phyloP scores from a whole-genome alignment of 2,329 filamentous ascomycete species.

The Penicillium sp. region DNA sequence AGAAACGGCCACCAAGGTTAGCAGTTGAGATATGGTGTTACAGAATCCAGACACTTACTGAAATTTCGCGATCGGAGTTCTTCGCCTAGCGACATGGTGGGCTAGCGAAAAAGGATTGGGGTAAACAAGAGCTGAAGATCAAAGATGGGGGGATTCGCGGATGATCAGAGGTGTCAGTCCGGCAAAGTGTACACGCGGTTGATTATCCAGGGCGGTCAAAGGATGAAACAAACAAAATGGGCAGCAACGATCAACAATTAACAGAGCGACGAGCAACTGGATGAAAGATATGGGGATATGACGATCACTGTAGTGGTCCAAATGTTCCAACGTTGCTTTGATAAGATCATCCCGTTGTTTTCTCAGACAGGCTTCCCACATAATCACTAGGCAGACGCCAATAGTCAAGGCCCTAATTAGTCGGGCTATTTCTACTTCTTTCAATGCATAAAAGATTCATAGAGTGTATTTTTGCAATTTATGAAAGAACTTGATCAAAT shows the following conservation, averaged over 20 bases:
- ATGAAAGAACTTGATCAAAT: neutral
- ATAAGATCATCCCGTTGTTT: neutral
- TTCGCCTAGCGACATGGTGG: conserved; percentile 57
- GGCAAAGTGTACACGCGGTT: conserved; percentile 8
- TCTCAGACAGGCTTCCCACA: neutral
- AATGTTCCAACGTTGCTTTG: neutral
- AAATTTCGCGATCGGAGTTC: conserved; percentile 65
- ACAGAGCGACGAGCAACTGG: neutral
- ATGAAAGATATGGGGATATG: neutral
- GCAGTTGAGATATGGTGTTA: conserved; percentile 8
- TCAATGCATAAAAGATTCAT: neutral
- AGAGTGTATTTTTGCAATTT: neutral
- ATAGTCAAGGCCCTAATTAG: neutral
- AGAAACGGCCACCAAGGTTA: conserved; percentile 22
- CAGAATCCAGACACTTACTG: conserved; percentile 49
- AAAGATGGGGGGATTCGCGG: conserved; percentile 1
- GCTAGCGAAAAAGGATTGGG: conserved; percentile 6
- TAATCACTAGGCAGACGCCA: conserved; percentile 2
- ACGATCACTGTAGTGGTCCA: neutral
- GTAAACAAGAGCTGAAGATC: neutral
- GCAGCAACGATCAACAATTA: neutral
- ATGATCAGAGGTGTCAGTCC: conserved; percentile 6
- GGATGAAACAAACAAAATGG: conserved; percentile 2
- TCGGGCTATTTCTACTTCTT: neutral
- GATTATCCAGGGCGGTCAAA: conserved; percentile 7